Percentiles rank a stretch among this genome's conserved stretches.
These are phyloP conservation scores for Penicillium bialowiezense DNA, from an alignment of 495 filamentous ascomycete species.

Conservation along the genomic window DNA sequence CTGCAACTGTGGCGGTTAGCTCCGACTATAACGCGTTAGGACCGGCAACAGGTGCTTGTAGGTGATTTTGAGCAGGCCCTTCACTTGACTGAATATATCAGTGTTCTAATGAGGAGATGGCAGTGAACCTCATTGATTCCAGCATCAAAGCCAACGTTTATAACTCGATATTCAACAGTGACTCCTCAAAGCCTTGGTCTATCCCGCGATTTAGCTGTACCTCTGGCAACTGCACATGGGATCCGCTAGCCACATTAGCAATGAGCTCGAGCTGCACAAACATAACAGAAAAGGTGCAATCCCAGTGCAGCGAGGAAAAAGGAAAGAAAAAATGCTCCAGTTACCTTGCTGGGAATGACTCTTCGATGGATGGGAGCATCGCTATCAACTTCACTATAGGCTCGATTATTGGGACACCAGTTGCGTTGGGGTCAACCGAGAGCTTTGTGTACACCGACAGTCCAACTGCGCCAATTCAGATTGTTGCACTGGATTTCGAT, in stretches of 20 bases:
- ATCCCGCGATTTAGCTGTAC: slow-evolving; percentile 11
- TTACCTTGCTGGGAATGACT: too few species aligned
- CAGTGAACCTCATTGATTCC: neutral
- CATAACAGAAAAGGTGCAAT: slow-evolving; percentile 5
- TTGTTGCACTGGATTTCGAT: neutral
- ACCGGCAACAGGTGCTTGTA: neutral
- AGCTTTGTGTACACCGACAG: too few species aligned
- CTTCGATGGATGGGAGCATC: too few species aligned
- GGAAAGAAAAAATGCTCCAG: too few species aligned
- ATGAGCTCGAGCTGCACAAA: slow-evolving; percentile 8
- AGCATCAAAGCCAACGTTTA: neutral
- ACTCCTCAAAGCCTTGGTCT: slow-evolving; percentile 7
- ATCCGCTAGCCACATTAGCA: slow-evolving; percentile 7
- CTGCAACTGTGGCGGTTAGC: neutral
- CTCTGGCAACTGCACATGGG: slow-evolving; percentile 18
- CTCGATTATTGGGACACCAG: too few species aligned
- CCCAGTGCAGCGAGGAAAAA: neutral
- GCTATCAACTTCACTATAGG: too few species aligned
- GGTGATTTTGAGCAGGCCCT: neutral
- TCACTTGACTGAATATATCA: too few species aligned
- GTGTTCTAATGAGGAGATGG: neutral
- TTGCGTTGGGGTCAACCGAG: too few species aligned
- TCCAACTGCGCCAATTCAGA: neutral
- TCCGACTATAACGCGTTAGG: neutral
- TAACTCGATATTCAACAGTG: slow-evolving; percentile 5